A percentile compares a stretch with the other conserved stretches of the same genome.
These are phyloP conservation scores for Megacollybia platyphylla DNA, from an alignment of 1,284 basidiomycete genomes.

Conservation along the genomic window DNA sequence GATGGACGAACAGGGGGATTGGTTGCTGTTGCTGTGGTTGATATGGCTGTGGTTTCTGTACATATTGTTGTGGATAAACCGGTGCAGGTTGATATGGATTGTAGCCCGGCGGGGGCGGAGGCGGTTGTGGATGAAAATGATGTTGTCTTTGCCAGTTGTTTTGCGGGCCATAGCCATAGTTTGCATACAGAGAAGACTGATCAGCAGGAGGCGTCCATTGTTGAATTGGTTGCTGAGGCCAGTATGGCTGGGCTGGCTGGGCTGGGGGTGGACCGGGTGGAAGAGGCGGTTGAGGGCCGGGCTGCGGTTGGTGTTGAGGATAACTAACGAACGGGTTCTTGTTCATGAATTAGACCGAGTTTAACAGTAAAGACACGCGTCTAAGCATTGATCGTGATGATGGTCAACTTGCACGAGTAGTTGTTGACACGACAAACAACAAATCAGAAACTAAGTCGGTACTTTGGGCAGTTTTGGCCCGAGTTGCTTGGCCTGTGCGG, in stretches of 20 bases:
- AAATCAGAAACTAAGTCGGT: slow-evolving; percentile 14
- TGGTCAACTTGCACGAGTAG: no score
- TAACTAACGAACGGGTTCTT: slow-evolving; percentile 70
- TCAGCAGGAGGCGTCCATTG: slow-evolving; percentile 62
- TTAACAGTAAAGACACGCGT: slow-evolving; percentile 5
- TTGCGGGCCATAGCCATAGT: slow-evolving; percentile 67
- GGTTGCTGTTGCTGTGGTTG: slow-evolving; percentile 29
- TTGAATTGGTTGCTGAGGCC: slow-evolving; percentile 32
- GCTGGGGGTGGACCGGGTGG: slow-evolving; percentile 69
- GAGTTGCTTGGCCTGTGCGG: slow-evolving; percentile 41
- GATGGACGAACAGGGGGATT: slow-evolving; percentile 16
- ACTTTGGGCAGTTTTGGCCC: slow-evolving; percentile 42
- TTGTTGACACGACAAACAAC: no score
- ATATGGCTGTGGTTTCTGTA: slow-evolving; percentile 31
- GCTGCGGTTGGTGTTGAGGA: slow-evolving; percentile 53
- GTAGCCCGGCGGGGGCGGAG: slow-evolving; percentile 47
- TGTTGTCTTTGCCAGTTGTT: slow-evolving; percentile 52
- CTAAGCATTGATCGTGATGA: slow-evolving; percentile 2
- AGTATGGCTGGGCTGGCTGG: slow-evolving; percentile 56
- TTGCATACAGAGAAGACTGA: slow-evolving; percentile 70
- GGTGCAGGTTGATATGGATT: slow-evolving; percentile 69
- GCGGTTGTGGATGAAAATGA: slow-evolving; percentile 38
- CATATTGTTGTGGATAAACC: slow-evolving; percentile 42
- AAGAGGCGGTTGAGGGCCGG: slow-evolving; percentile 59
- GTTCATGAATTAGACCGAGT: slow-evolving; percentile 33